Conservation (phyloP, 208 protist species). For the Trypanosoma vivax region DNA sequence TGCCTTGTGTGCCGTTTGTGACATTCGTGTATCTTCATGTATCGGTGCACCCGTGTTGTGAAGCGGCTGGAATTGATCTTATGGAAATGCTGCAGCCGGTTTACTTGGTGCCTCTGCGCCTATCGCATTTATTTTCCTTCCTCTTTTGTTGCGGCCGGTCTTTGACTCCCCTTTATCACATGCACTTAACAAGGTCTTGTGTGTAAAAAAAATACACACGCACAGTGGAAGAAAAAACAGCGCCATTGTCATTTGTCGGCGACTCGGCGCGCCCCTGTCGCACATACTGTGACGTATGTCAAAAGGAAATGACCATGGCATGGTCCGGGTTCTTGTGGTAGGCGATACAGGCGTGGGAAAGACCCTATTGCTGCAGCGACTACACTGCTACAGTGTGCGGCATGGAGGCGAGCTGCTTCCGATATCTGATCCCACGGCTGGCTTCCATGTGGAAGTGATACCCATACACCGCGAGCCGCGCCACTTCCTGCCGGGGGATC, state of each 20-base stretch:
- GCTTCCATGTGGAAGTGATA: conserved; percentile 46
- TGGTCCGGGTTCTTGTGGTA: conserved; percentile 61
- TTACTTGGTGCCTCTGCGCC: too few species aligned
- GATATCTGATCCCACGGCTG: conserved; percentile 44
- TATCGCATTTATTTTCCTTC: neutral
- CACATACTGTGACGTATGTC: neutral
- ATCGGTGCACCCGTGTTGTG: too few species aligned
- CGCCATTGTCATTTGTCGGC: neutral
- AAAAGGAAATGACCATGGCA: neutral
- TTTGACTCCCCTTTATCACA: too few species aligned
- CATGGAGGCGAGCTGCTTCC: neutral
- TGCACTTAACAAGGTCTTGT: too few species aligned
- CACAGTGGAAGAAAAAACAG: neutral
- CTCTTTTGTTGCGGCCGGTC: neutral
- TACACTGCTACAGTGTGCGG: conserved; percentile 33
- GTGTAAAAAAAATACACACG: too few species aligned
- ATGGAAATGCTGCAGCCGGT: too few species aligned
- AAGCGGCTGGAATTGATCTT: too few species aligned
- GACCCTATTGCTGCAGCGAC: conserved; percentile 61
- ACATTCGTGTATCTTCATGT: too few species aligned
- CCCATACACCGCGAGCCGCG: conserved; percentile 3
- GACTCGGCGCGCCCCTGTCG: too few species aligned
- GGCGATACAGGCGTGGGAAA: conserved; percentile 76
- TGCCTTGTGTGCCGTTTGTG: too few species aligned
- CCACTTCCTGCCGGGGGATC: neutral